A percentile compares a stretch with the other conserved stretches of the same genome.
Conservation (phyloP, 805 yeast species). For the Suhomyces xylopsoci region DNA sequence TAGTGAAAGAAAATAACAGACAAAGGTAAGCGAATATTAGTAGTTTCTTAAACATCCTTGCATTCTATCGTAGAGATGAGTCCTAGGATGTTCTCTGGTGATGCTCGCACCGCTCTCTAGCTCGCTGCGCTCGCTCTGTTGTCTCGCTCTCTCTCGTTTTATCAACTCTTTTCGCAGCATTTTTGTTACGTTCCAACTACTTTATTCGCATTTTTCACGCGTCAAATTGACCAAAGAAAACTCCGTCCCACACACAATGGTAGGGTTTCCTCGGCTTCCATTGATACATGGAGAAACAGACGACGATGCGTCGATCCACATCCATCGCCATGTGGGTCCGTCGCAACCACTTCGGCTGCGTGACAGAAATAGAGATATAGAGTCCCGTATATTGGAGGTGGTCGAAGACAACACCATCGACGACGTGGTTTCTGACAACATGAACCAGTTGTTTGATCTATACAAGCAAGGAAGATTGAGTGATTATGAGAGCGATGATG, state of each 20-base stretch:
- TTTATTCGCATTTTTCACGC: neutral
- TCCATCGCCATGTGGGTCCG: conserved; percentile 36
- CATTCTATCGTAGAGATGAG: too few relatives aligned
- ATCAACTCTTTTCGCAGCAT: too few relatives aligned
- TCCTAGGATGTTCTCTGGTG: too few relatives aligned
- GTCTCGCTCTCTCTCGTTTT: too few relatives aligned
- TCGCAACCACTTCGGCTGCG: conserved; percentile 29
- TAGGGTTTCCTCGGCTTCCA: conserved; percentile 36
- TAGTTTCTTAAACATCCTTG: too few relatives aligned
- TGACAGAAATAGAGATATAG: conserved; percentile 12
- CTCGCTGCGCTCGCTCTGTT: too few relatives aligned
- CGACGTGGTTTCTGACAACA: conserved; percentile 3
- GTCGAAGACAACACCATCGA: conserved; percentile 10
- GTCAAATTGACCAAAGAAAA: neutral
- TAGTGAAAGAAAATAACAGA: too few relatives aligned
- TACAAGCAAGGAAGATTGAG: conserved; percentile 8
- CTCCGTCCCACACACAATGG: conserved; percentile 4
- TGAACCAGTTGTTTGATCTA: conserved; percentile 9
- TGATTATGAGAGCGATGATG: conserved; percentile 5
- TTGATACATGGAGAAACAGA: conserved; percentile 37
- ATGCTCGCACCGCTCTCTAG: too few relatives aligned
- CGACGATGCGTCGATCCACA: conserved; percentile 42
- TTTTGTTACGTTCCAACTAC: too few relatives aligned
- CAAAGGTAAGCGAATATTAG: too few relatives aligned
- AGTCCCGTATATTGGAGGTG: conserved; percentile 18